These are phyloP conservation scores for Funneliformis mosseae DNA, from an alignment of 192 early-diverging fungal genomes.

Conservation along the genomic window DNA sequence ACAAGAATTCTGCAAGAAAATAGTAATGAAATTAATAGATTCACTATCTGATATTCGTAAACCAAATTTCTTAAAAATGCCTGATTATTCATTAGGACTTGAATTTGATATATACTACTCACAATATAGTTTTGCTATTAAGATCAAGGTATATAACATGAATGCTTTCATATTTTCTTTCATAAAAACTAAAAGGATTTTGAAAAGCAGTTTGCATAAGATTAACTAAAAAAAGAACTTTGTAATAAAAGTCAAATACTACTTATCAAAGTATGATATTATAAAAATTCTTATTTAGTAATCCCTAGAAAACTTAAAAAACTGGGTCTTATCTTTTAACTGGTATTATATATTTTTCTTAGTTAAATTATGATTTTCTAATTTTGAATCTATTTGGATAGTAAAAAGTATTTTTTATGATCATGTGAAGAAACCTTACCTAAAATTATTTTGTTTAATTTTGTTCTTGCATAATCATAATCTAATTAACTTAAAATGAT, in stretches of 20 bases:
- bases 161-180: neutral
- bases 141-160: constrained; percentile 15
- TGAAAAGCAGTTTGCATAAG: constrained; percentile 11
- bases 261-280: constrained; percentile 9
- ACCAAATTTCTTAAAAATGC: neutral
- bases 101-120: constrained; percentile 7
- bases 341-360: too few species aligned
- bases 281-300: neutral
- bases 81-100: constrained; percentile 18
- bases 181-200: constrained; percentile 20
- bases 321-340: constrained; percentile 8
- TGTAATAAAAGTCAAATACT: constrained; percentile 6
- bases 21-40: neutral
- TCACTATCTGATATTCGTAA: constrained; percentile 3
- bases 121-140: neutral
- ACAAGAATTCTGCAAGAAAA: constrained; percentile 4
- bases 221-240: constrained; percentile 19
- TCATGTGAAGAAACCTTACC: too few species aligned
- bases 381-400: too few species aligned
- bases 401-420: too few species aligned
- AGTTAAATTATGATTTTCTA: too few species aligned
- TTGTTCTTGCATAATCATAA: neutral
- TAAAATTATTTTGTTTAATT: too few species aligned
- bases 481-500: too few species aligned
- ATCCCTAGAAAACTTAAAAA: neutral